A percentile compares a stretch with the other conserved stretches of the same genome.
phyloP scores from a whole-genome alignment of 2,329 filamentous ascomycete genomes.

The Apiospora marii region DNA sequence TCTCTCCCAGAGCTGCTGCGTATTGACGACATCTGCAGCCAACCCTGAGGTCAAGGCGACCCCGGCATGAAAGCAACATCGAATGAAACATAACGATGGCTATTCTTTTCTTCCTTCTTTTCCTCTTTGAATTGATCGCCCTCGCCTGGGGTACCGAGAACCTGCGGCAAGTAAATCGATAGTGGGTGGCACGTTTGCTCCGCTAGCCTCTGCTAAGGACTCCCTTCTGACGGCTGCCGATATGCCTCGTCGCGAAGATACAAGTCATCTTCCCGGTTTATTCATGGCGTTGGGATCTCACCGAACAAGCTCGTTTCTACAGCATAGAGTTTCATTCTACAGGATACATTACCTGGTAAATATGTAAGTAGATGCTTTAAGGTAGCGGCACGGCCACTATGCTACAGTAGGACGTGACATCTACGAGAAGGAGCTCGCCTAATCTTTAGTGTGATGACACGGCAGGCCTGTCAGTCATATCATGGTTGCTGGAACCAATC shows the following conservation, averaged over 20 bases:
- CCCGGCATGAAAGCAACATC: not conserved
- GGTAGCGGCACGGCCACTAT: not conserved
- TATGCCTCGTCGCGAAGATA: not conserved
- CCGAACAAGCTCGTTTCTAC: not conserved
- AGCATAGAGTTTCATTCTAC: not conserved
- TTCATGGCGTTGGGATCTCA: not conserved
- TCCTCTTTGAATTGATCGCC: not conserved
- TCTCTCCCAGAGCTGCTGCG: not conserved
- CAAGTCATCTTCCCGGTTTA: not conserved
- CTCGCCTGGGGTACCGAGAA: not conserved
- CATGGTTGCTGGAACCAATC: constrained; percentile 1
- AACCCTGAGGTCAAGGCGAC: not conserved
- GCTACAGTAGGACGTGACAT: not conserved
- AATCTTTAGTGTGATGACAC: constrained; percentile 15
- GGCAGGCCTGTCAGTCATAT: constrained; percentile 18
- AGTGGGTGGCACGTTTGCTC: not conserved
- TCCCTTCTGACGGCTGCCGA: not conserved
- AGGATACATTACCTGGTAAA: not conserved
- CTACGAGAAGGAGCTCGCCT: constrained; percentile 1
- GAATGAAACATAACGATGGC: not conserved
- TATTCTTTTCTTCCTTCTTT: not conserved
- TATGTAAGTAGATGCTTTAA: not conserved
- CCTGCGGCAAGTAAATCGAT: not conserved
- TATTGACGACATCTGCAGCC: constrained; percentile 4
- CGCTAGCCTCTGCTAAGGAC: not conserved